Evolutionary conservation across 495 filamentous ascomycete species (phyloP), one percentile per base, ranked within the genome.

Genomic region (Penicillium tannophilum): DNA sequence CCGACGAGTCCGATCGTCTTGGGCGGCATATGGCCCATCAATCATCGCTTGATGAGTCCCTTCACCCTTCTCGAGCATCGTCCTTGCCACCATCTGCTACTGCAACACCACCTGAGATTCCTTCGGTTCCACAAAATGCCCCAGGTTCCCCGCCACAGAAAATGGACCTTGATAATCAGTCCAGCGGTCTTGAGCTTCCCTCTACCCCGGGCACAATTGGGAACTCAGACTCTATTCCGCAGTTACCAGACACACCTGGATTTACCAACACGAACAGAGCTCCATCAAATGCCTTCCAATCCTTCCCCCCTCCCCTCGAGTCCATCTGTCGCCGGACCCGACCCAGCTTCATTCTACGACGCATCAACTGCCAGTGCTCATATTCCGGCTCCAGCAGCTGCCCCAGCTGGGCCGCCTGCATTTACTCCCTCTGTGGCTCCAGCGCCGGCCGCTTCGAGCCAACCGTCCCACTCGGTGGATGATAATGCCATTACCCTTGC

Each of bases 401-500:
- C 63, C 19, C 54, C 68, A 30, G 58, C 65, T 61, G 51, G 56
- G 12, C 58, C 70, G 19, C 16, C 58, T 43, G 46, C 70, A 11
- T 36, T 55, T 61, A 47, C 58, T 20, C 59, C 60, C 0, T 53
- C 69, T 12, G 52, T 55, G 19, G 58, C 61, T 5, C 60, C 70
- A 31, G 52, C 50, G 46, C 62, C 72, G 19, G 59, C 59, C 19
- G 48, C 59, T 20, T 45, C 68, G n/a, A 59, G 54, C 58, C 65
- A 65, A 36, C 67, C 66, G 10, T 55, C 68, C 19, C 69, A 73
- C 35, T 43, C 66, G 8, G 71, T 80, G 0, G 92, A 98, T 68
- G 92, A 97, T 66, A 79, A 85, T 59, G 78, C 90, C 4, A 90
- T 97, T 31, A 66, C 82, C 3, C 80, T 84, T 58, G 94, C 94